Percentiles rank a stretch among this genome's conserved stretches.
phyloP scores from a whole-genome alignment of 2,329 filamentous ascomycete species.

The Aspergillus cejpii region DNA sequence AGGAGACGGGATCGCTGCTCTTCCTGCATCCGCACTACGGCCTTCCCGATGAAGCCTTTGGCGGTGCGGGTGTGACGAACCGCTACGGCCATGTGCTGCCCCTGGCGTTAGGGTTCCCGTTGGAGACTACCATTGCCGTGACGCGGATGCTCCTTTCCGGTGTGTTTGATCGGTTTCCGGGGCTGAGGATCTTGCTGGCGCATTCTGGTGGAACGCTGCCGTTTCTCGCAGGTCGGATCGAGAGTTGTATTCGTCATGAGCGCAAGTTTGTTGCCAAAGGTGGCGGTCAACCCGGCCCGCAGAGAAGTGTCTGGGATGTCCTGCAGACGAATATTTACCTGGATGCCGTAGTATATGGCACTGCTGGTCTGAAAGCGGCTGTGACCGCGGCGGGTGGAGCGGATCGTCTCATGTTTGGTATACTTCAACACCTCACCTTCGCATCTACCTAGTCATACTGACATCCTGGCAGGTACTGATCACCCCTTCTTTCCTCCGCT shows the following conservation, averaged over 20 bases:
- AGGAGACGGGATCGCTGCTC: slow-evolving; percentile 58
- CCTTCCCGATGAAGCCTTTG: slow-evolving; percentile 72
- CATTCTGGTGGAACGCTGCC: slow-evolving; percentile 85
- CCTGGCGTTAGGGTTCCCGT: slow-evolving; percentile 76
- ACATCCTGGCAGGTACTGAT: slow-evolving; percentile 33
- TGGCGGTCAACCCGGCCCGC: slow-evolving; percentile 54
- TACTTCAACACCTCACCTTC: not conserved
- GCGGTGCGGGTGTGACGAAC: slow-evolving; percentile 62
- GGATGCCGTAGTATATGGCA: slow-evolving; percentile 58
- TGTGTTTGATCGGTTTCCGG: slow-evolving; percentile 69
- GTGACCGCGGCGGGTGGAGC: slow-evolving; percentile 57
- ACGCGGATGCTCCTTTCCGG: slow-evolving; percentile 80
- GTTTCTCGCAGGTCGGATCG: slow-evolving; percentile 79
- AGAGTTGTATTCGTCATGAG: slow-evolving; percentile 81
- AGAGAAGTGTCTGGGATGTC: slow-evolving; percentile 56
- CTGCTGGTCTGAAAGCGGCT: slow-evolving; percentile 61
- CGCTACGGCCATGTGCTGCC: slow-evolving; percentile 82
- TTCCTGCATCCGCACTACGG: slow-evolving; percentile 94
- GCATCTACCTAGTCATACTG: not conserved
- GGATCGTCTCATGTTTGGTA: slow-evolving; percentile 40
- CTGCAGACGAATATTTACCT: slow-evolving; percentile 73
- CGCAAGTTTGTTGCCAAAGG: slow-evolving; percentile 63
- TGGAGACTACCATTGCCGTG: slow-evolving; percentile 88
- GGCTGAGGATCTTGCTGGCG: slow-evolving; percentile 68
- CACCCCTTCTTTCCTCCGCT: slow-evolving; percentile 43